Percentiles rank a stretch among this genome's conserved stretches.
These are phyloP conservation scores for Aspergillus diversus DNA, from an alignment of 495 filamentous ascomycete species.

Conservation along the genomic window DNA sequence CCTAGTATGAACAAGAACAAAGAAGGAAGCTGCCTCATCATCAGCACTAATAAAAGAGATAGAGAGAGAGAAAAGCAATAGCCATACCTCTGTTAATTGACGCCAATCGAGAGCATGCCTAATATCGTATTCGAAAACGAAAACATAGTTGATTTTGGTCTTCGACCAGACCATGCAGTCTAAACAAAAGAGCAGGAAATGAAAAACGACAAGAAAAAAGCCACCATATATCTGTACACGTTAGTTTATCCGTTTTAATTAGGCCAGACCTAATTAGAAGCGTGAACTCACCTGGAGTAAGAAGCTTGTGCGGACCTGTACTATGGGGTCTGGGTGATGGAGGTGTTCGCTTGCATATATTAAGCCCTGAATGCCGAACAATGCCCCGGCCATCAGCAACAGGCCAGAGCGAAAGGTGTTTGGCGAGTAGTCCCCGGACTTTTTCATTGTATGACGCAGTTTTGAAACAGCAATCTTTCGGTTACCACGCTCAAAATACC, in stretches of 20 bases:
- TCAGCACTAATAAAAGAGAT: constrained; percentile 18
- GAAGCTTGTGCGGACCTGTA: constrained; percentile 67
- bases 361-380: constrained; percentile 76
- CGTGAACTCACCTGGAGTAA: constrained; percentile 63
- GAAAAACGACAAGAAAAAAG: constrained; percentile 75
- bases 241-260: constrained; percentile 27
- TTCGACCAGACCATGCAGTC: constrained; percentile 80
- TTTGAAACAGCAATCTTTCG: constrained; percentile 88
- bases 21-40: constrained; percentile 61
- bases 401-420: constrained; percentile 80
- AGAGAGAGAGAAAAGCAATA: neutral
- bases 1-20: constrained; percentile 79
- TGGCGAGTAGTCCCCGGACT: constrained; percentile 68
- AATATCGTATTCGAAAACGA: constrained; percentile 95
- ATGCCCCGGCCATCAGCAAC: constrained; percentile 70
- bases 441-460: constrained; percentile 68
- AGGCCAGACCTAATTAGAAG: neutral
- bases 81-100: constrained; percentile 72
- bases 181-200: constrained; percentile 75
- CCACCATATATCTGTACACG: constrained; percentile 74
- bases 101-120: constrained; percentile 86
- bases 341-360: constrained; percentile 65
- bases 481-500: constrained; percentile 90
- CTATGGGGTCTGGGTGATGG: constrained; percentile 42
- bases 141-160: constrained; percentile 90